Conservation (phyloP, 345 rosid genomes). For the Salix purpurea region DNA sequence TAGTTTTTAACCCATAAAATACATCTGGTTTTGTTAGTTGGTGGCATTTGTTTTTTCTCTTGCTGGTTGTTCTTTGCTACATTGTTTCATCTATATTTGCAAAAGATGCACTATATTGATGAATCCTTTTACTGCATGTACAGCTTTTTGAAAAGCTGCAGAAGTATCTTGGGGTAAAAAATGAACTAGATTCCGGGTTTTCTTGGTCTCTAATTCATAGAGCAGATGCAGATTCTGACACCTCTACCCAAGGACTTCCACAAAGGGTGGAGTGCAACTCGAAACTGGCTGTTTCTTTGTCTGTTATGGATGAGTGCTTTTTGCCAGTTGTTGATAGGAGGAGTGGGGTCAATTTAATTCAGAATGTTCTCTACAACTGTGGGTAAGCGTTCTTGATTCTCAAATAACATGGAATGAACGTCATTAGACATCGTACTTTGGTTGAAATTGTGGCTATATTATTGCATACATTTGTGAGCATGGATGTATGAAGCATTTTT, state of each 20-base stretch:
- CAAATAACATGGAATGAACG: background rate
- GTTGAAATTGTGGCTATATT: background rate
- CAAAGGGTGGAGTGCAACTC: constrained; percentile 31
- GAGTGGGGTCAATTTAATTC: constrained; percentile 26
- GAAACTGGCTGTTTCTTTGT: constrained; percentile 31
- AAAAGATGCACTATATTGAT: background rate
- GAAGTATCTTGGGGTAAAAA: constrained; percentile 31
- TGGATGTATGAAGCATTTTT: background rate
- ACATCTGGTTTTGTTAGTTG: background rate
- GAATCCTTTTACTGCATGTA: background rate
- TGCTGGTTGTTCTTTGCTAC: background rate
- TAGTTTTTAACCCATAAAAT: background rate
- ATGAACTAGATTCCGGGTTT: constrained; percentile 32
- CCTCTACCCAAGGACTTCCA: constrained; percentile 18
- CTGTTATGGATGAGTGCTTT: constrained; percentile 37
- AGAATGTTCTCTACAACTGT: constrained; percentile 23
- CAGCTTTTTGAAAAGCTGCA: constrained; percentile 30
- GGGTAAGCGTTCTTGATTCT: constrained; percentile 16
- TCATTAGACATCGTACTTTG: background rate
- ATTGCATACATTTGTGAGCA: background rate
- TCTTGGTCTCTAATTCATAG: constrained; percentile 31
- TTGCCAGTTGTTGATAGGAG: constrained; percentile 34
- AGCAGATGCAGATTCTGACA: constrained; percentile 12
- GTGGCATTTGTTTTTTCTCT: background rate
- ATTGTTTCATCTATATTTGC: background rate